Conservation (phyloP, 345 rosid genomes). For the Stellera chamaejasme region DNA sequence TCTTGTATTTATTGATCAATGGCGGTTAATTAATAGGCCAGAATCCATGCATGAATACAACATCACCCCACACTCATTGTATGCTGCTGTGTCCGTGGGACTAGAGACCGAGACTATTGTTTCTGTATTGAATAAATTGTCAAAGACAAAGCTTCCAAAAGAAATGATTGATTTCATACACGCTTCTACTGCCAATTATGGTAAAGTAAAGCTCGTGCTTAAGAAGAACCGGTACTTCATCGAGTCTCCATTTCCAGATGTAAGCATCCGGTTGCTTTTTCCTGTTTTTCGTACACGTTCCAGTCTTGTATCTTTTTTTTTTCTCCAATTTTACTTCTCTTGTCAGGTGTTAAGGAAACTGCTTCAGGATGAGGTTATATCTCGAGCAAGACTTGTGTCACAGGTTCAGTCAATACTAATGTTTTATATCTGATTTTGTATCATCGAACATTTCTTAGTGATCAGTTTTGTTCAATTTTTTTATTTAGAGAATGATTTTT, state of each 20-base stretch:
- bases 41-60: conserved; percentile 98
- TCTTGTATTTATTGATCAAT: not conserved
- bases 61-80: conserved; percentile 87
- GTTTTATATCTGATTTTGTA: not conserved
- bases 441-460: too few species aligned
- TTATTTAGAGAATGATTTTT: not conserved
- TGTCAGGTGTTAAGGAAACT: conserved; percentile 74
- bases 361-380: conserved; percentile 64
- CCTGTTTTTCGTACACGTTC: conserved; percentile 6
- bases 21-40: conserved; percentile 39
- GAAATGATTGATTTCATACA: conserved; percentile 83
- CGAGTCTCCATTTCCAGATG: conserved; percentile 96
- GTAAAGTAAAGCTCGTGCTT: conserved; percentile 94
- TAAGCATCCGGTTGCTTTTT: conserved; percentile 19
- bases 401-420: conserved; percentile 46
- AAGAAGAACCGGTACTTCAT: conserved; percentile 83
- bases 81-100: conserved; percentile 97
- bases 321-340: conserved; percentile 2
- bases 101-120: conserved; percentile 87
- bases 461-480: not conserved
- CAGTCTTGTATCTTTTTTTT: not conserved
- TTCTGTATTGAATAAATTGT: conserved; percentile 76
- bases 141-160: conserved; percentile 85
- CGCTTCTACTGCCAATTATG: conserved; percentile 92
- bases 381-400: conserved; percentile 49